Evolutionary conservation across 345 rosid genomes (phyloP).

Genomic region (Passiflora organensis): DNA sequence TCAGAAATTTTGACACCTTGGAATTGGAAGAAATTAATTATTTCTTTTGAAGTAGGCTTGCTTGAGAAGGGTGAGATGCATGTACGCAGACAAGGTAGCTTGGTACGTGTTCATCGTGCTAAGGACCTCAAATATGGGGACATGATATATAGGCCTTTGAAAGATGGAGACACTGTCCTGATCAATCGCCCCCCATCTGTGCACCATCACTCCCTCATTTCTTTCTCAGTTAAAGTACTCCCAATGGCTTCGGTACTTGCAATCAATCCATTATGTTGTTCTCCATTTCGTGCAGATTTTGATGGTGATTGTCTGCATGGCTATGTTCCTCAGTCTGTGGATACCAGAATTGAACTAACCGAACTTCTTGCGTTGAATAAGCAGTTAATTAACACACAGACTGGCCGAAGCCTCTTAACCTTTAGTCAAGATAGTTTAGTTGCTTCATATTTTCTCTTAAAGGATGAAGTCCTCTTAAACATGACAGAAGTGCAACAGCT

Average conservation of each 20-base stretch:
- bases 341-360: slow-evolving; percentile 60
- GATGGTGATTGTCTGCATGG: slow-evolving; percentile 98
- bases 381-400: slow-evolving; percentile 68
- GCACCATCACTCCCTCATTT: slow-evolving; percentile 84
- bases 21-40: slow-evolving; percentile 56
- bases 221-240: slow-evolving; percentile 63
- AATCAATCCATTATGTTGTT: slow-evolving; percentile 78
- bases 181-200: slow-evolving; percentile 94
- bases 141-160: slow-evolving; percentile 52
- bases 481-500: slow-evolving; percentile 70
- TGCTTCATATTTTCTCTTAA: slow-evolving; percentile 65
- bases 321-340: slow-evolving; percentile 80
- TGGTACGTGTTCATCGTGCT: slow-evolving; percentile 38
- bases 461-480: slow-evolving; percentile 42
- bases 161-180: slow-evolving; percentile 68
- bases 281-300: slow-evolving; percentile 90
- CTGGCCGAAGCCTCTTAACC: slow-evolving; percentile 67
- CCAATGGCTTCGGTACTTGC: slow-evolving; percentile 69
- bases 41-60: slow-evolving; percentile 40
- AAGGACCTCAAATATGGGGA: slow-evolving; percentile 63
- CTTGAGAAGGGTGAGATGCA: slow-evolving; percentile 53
- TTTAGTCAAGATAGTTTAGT: slow-evolving; percentile 79
- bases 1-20: slow-evolving; percentile 65
- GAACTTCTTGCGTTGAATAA: slow-evolving; percentile 82
- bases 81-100: slow-evolving; percentile 55